phyloP scores from a whole-genome alignment of 208 protist species.

The Crithidia sp. region DNA sequence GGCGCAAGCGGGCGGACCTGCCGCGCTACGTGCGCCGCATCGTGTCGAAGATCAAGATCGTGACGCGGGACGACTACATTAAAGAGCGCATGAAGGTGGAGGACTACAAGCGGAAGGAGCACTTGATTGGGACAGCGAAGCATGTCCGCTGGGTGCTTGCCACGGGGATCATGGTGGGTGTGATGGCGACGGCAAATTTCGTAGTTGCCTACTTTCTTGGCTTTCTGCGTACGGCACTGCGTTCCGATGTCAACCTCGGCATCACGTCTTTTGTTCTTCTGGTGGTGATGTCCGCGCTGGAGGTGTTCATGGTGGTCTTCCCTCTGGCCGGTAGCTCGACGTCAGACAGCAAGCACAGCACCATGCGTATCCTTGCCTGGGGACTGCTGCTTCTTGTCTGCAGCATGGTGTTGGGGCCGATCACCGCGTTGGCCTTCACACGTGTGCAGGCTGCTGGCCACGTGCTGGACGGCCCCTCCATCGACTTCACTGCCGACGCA shows the following conservation, averaged over 20 bases:
- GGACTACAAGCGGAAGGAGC: slow-evolving; percentile 53
- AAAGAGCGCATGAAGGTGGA: slow-evolving; percentile 61
- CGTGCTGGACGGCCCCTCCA: slow-evolving; percentile 57
- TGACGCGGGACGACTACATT: slow-evolving; percentile 84
- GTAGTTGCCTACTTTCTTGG: slow-evolving; percentile 77
- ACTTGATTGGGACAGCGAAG: slow-evolving; percentile 54
- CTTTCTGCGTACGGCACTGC: slow-evolving; percentile 62
- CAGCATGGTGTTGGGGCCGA: slow-evolving; percentile 70
- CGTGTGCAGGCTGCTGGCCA: slow-evolving; percentile 62
- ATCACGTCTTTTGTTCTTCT: slow-evolving; percentile 70
- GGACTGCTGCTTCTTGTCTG: slow-evolving; percentile 65
- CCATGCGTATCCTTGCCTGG: slow-evolving; percentile 80
- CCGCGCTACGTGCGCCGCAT: slow-evolving; percentile 67
- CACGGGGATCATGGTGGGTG: slow-evolving; percentile 61
- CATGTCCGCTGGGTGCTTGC: slow-evolving; percentile 80
- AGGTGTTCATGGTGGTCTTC: slow-evolving; percentile 76
- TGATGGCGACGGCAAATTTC: slow-evolving; percentile 73
- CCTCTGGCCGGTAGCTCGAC: slow-evolving; percentile 57
- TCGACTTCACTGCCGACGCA: slow-evolving; percentile 66
- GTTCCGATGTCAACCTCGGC: slow-evolving; percentile 58
- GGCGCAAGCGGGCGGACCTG: slow-evolving; percentile 54
- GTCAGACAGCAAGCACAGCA: slow-evolving; percentile 49
- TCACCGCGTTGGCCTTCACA: slow-evolving; percentile 72
- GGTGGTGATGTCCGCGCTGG: slow-evolving; percentile 55
- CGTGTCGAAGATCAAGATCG: slow-evolving; percentile 76